These are phyloP conservation scores for Buddleja alternifolia DNA, from an alignment of 257 asterid genomes.

Conservation along the genomic window DNA sequence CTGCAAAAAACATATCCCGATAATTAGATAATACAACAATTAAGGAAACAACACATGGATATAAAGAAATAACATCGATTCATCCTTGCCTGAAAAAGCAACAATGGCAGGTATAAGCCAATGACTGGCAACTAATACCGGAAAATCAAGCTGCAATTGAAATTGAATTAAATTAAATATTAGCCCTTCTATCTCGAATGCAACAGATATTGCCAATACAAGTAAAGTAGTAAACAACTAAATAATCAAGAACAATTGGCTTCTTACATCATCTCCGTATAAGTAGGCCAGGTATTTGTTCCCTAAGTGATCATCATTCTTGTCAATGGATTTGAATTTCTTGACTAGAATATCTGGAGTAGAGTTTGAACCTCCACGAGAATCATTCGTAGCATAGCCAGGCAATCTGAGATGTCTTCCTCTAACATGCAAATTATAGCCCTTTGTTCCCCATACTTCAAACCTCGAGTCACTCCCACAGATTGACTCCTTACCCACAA, in stretches of 20 bases:
- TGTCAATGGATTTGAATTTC: conserved; percentile 37
- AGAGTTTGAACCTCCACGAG: conserved; percentile 62
- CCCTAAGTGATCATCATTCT: conserved; percentile 49
- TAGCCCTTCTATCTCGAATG: conserved; percentile 11
- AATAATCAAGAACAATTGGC: background rate
- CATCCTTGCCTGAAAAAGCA: conserved; percentile 69
- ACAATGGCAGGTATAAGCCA: conserved; percentile 84
- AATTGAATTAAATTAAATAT: background rate
- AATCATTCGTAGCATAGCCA: conserved; percentile 60
- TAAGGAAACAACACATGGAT: background rate
- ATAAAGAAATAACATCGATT: background rate
- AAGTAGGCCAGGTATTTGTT: conserved; percentile 71
- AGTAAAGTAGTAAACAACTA: background rate
- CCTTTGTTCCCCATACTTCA: conserved; percentile 90
- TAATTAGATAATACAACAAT: background rate
- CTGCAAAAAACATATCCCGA: conserved; percentile 41
- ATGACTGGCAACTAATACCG: conserved; percentile 78
- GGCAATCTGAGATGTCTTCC: conserved; percentile 82
- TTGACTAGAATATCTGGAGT: conserved; percentile 40
- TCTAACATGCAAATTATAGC: conserved; percentile 69
- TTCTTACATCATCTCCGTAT: conserved; percentile 80
- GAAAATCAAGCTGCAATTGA: conserved; percentile 74
- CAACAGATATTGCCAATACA: background rate
- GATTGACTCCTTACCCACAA: conserved; percentile 68
- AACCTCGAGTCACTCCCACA: conserved; percentile 88